Percentiles rank a stretch among this genome's conserved stretches.
Evolutionary conservation across 2,329 filamentous ascomycete species (phyloP).

Genomic region (Fusarium sp.): DNA sequence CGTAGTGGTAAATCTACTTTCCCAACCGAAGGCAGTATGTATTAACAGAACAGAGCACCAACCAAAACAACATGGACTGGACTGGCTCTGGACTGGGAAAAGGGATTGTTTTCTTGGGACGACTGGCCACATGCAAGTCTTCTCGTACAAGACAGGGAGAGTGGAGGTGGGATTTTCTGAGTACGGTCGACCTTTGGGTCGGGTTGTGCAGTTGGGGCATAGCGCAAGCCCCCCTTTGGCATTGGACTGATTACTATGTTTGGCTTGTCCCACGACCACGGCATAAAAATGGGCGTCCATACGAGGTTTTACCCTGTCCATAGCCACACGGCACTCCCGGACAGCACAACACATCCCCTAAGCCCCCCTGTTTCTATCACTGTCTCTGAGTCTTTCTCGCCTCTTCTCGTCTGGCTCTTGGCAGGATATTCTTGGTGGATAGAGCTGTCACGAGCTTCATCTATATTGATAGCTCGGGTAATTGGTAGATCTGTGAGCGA

Average conservation of each 20-base stretch:
- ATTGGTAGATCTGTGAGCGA: background rate
- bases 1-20: conserved; percentile 35
- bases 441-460: conserved; percentile 2
- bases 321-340: conserved; percentile 44
- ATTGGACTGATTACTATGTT: conserved; percentile 42
- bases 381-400: background rate
- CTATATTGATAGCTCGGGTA: background rate
- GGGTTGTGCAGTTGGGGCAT: conserved; percentile 27
- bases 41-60: conserved; percentile 39
- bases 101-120: conserved; percentile 48
- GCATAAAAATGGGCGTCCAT: conserved; percentile 41
- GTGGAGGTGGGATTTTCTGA: conserved; percentile 20
- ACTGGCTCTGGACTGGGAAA: conserved; percentile 39
- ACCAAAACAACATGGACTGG: conserved; percentile 35
- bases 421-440: background rate
- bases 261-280: conserved; percentile 43
- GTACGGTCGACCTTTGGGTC: conserved; percentile 23
- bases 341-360: conserved; percentile 1
- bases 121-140: conserved; percentile 39
- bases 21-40: conserved; percentile 24
- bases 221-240: conserved; percentile 30
- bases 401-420: conserved; percentile 19
- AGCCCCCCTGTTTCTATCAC: conserved; percentile 22
- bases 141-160: conserved; percentile 26
- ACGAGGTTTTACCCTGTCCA: conserved; percentile 40